Conservation (phyloP, 108 stramenopile genomes). For the Tribonema minus region DNA sequence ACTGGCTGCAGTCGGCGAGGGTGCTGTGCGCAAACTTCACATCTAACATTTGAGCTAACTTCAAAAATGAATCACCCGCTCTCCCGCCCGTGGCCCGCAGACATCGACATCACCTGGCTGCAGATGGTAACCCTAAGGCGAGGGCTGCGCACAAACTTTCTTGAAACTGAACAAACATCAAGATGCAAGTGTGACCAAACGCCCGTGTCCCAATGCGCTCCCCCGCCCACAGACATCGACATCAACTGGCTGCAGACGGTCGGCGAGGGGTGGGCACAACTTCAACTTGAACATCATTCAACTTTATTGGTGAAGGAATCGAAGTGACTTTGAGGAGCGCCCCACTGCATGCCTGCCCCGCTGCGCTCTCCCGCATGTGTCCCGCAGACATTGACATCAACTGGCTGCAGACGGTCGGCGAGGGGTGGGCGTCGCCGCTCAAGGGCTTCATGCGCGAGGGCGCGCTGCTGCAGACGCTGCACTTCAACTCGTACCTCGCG, state of each 20-base stretch:
- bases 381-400: conserved; percentile 68
- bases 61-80: too few relatives aligned
- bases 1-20: conserved; percentile 89
- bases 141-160: too few relatives aligned
- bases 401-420: conserved; percentile 90
- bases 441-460: conserved; percentile 98
- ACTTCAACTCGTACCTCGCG: conserved; percentile 90
- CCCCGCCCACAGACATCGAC: conserved; percentile 68
- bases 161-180: too few relatives aligned
- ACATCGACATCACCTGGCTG: conserved; percentile 96
- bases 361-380: conserved; percentile 68
- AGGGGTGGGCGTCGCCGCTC: conserved; percentile 96
- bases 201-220: too few relatives aligned
- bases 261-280: conserved; percentile 98
- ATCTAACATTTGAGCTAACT: too few relatives aligned
- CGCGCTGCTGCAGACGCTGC: conserved; percentile 83
- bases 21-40: conserved; percentile 99
- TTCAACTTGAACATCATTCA: too few relatives aligned
- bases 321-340: too few relatives aligned
- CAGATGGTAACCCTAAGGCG: too few relatives aligned
- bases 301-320: too few relatives aligned
- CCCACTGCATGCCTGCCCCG: too few relatives aligned
- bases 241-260: conserved; percentile 90
- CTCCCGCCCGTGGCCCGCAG: too few relatives aligned
- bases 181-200: too few relatives aligned